Base-by-base conservation (phyloP, 1,139 yeast genomes). In the Nakaseomyces kungkrabaensis region DNA sequence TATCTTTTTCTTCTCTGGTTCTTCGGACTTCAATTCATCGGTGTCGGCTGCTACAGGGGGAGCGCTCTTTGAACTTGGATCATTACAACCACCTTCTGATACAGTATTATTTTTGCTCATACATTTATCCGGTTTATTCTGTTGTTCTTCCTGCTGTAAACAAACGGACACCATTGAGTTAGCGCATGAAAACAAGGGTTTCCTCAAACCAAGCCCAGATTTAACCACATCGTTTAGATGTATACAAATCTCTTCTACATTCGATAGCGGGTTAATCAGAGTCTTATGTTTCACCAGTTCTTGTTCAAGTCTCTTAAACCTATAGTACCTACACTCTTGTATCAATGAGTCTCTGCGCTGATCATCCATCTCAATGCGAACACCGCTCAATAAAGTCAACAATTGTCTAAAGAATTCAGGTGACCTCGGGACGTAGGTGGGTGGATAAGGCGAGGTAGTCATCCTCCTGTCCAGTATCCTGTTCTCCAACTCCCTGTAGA, bases 361-460 rank as follows among this genome's bases (percentile, higher is more conserved):
- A 1, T 68, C 68, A 34, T 79, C 82, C 54, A 73, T 67, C 41
- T 67, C 65, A 24, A 85, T 72, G 1, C 72, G 69, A 43, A 77
- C 75, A 0, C 92, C 92, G 51, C 76, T 72, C 36, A 84, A 66
- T 3, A 78, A 60, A 45, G 73, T 73, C 42, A 88, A 51, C 41
- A 88, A 58, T 43, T 85, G 84, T 11, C 65, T 67, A 58, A 88
- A 83, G 36, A 85, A 65, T 22, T 61, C 63, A 0, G 84, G 74
- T 9, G 82, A 76, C 52, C 89, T 69, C 50, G 74, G 68, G 9
- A 76, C 66, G 22, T 74, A 72, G 9, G 73, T 68, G 24, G 92
- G 80, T 45, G 76, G 70, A 55, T 81, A 72, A 5, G 92, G 85
- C 4, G 95, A 92, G 0, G 96, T 96, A 37, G 95, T 70, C 10